Evolutionary conservation across 345 rosid species (phyloP).

Genomic region (Microcos paniculata): DNA sequence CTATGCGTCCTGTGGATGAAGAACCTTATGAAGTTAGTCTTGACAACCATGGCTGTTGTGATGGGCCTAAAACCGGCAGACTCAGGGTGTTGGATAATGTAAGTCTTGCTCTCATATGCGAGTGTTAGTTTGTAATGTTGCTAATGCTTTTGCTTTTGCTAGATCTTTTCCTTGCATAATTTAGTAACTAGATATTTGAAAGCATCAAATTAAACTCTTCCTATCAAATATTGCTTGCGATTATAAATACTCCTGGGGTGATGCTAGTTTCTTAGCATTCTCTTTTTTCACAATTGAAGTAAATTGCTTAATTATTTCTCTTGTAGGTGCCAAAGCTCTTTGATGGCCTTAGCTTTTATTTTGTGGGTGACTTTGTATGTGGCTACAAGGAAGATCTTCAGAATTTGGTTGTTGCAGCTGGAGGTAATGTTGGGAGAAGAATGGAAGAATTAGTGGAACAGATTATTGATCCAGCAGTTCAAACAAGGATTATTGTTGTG

Average conservation of each 20-base stretch:
- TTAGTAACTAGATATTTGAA: neutral
- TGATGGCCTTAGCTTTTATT: slow-evolving; percentile 53
- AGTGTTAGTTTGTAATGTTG: neutral
- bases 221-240: neutral
- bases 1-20: slow-evolving; percentile 47
- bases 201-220: neutral
- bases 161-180: neutral
- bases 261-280: neutral
- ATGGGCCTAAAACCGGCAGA: slow-evolving; percentile 80
- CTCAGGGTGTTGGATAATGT: slow-evolving; percentile 55
- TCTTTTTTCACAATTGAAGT: neutral
- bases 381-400: slow-evolving; percentile 72
- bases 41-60: slow-evolving; percentile 66
- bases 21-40: slow-evolving; percentile 68
- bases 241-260: neutral
- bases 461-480: slow-evolving; percentile 10
- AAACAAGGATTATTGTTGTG: slow-evolving; percentile 42
- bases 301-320: neutral
- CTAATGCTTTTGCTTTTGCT: neutral
- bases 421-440: slow-evolving; percentile 55
- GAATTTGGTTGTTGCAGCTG: slow-evolving; percentile 54
- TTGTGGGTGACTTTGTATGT: slow-evolving; percentile 52
- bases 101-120: slow-evolving; percentile 10
- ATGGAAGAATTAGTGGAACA: slow-evolving; percentile 37
- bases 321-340: slow-evolving; percentile 77